Percentiles rank a stretch among this genome's conserved stretches.
Conservation (phyloP, 257 asterid species). For the Gentiana macrophylla region DNA sequence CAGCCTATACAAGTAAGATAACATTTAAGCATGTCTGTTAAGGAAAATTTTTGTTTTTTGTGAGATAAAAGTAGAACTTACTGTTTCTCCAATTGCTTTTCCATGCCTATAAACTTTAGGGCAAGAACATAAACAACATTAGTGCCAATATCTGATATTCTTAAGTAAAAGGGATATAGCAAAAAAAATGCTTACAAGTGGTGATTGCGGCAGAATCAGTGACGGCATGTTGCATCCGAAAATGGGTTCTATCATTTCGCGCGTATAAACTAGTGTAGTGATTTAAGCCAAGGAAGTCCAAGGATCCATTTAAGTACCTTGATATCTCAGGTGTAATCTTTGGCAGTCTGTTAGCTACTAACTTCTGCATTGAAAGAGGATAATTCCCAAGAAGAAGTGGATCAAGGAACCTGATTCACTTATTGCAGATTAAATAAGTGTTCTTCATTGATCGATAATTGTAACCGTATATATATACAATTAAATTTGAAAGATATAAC, state of each 20-base stretch:
- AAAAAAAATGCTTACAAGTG: conserved; percentile 34
- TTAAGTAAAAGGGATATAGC: too few species aligned
- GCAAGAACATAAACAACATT: conserved; percentile 7
- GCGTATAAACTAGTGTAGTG: conserved; percentile 68
- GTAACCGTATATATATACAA: not conserved
- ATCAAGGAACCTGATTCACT: conserved; percentile 75
- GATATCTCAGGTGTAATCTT: conserved; percentile 31
- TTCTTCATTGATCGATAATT: not conserved
- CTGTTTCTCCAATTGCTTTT: conserved; percentile 66
- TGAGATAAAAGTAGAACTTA: conserved; percentile 24
- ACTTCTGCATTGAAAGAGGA: conserved; percentile 77
- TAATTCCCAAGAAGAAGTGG: conserved; percentile 77
- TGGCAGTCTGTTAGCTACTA: conserved; percentile 60
- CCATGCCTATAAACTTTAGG: conserved; percentile 52
- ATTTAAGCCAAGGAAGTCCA: conserved; percentile 71
- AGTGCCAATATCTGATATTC: not conserved
- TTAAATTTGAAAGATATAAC: not conserved
- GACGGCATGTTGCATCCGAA: conserved; percentile 48
- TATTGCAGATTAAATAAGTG: conserved; percentile 1
- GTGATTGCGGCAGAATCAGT: conserved; percentile 69
- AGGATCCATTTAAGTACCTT: conserved; percentile 36
- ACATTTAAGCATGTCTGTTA: conserved; percentile 20
- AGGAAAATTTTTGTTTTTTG: conserved; percentile 17
- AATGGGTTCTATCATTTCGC: conserved; percentile 43
- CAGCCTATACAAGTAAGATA: conserved; percentile 29